phyloP scores from a whole-genome alignment of 1,284 basidiomycete genomes.

The Ustilago xerochloae region DNA sequence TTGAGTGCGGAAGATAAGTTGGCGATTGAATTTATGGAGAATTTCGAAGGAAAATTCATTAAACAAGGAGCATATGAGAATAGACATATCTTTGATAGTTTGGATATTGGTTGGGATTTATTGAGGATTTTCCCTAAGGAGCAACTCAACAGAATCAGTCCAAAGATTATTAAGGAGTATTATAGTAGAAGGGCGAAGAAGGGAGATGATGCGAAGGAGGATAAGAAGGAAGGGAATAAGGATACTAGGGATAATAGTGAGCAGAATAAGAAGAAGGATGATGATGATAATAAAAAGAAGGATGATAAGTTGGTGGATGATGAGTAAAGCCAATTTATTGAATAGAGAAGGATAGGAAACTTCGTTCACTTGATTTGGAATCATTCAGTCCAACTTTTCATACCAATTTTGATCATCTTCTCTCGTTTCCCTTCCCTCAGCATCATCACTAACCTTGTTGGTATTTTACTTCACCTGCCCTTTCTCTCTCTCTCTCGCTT shows the following conservation, averaged over 20 bases:
- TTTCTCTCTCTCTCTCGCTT: neutral
- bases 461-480: neutral
- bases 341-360: too few relatives aligned
- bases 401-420: neutral
- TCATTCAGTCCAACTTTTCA: neutral
- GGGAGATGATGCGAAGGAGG: constrained; percentile 27
- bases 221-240: constrained; percentile 50
- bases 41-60: constrained; percentile 67
- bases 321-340: too few relatives aligned
- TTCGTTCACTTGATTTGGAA: too few relatives aligned
- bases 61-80: constrained; percentile 88
- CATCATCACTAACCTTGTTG: neutral
- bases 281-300: constrained; percentile 11
- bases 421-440: neutral
- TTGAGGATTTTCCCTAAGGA: constrained; percentile 99
- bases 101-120: constrained; percentile 96
- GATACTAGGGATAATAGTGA: constrained; percentile 30
- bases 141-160: constrained; percentile 82
- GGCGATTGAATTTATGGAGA: constrained; percentile 65
- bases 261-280: constrained; percentile 13
- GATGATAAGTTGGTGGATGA: constrained; percentile 47
- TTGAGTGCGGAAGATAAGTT: constrained; percentile 83
- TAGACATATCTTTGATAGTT: constrained; percentile 94
- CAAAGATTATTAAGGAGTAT: constrained; percentile 68
- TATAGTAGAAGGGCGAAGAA: constrained; percentile 62